These are phyloP conservation scores for Thinopyrum elongatum DNA, from an alignment of 176 grass and related monocot genomes.

Conservation along the genomic window DNA sequence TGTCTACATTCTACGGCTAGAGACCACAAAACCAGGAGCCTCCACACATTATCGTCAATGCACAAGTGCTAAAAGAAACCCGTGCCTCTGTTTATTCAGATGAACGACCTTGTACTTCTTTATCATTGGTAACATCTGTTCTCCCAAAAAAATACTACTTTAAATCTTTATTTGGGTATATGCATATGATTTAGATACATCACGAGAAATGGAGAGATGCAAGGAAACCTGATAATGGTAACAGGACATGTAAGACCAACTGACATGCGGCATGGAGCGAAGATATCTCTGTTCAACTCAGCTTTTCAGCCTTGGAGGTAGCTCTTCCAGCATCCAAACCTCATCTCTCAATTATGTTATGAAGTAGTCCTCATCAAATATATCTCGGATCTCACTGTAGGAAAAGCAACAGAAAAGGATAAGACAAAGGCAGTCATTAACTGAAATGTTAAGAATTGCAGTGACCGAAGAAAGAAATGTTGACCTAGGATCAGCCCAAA, in stretches of 20 bases:
- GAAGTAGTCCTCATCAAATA: conserved; percentile 94
- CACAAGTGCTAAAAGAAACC: too few species aligned
- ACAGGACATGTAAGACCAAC: conserved; percentile 87
- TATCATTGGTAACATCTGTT: conserved; percentile 86
- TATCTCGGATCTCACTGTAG: conserved; percentile 83
- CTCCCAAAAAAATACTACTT: conserved; percentile 49
- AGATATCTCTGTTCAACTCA: conserved; percentile 65
- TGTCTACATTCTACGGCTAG: too few species aligned
- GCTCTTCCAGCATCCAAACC: conserved; percentile 76
- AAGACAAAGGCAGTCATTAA: background rate
- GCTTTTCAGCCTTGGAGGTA: conserved; percentile 79
- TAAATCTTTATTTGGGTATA: conserved; percentile 16
- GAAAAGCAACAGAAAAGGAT: conserved; percentile 8
- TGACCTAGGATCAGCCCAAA: conserved; percentile 91
- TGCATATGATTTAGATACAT: conserved; percentile 26
- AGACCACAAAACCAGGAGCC: too few species aligned
- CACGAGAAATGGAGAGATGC: background rate
- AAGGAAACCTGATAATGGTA: conserved; percentile 69
- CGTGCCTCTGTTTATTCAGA: conserved; percentile 81
- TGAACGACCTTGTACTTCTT: conserved; percentile 79
- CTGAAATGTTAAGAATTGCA: background rate
- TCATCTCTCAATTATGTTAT: conserved; percentile 79
- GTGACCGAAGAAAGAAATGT: background rate
- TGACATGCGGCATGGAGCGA: conserved; percentile 79
- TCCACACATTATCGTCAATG: too few species aligned